Evolutionary conservation across 2,329 filamentous ascomycete genomes (phyloP), one percentile per base, ranked within the genome.

Genomic region (Leptographium procerum): DNA sequence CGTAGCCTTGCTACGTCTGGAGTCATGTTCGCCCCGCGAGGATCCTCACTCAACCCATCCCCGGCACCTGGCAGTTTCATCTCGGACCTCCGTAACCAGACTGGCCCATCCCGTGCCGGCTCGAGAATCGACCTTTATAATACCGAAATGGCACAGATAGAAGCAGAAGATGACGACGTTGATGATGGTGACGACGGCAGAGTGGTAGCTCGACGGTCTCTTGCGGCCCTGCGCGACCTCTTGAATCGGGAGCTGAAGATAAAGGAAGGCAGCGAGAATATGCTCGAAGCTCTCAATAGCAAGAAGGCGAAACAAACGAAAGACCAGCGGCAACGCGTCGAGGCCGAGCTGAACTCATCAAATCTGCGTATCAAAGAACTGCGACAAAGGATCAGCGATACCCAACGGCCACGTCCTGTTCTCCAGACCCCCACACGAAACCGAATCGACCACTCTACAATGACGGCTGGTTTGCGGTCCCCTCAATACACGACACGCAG

Each of bases 201-300:
- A 66, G 64, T 75, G 65, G 62, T 69, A 19, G 79, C 78, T 11
- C 90, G 95, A 69, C 85, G 90, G 71, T 81, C 84, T 47, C 84
- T 96, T 66, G 81, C 85, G 26, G 78, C 83, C 56, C 80, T 96
- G 62, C 86, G 87, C 67, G 91, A 96, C 66, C 83, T 87, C 67
- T 86, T 99, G 63, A 92, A 91, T 65, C 92, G 95, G 67, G 95
- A 99, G 74, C 86, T 91, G 75, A 97, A 97, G 77, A 97, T 99
- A 69, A 96, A 95, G 72, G 88, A 92, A 66, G 94, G 94, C 24
- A 96, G 92, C 59, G 94, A 99, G 76, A 99, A 99, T 70, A 86
- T 99, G 82, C 78, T 99, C 45, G 94, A 99, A 75, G 94, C 94
- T 14, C 75, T 99, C 64, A 90, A 96, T 70, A 82, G 85, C 51